Evolutionary conservation across 352 stramenopile genomes (phyloP), one percentile per base, ranked within the genome.

Genomic region (Globisporangium iwayamae): DNA sequence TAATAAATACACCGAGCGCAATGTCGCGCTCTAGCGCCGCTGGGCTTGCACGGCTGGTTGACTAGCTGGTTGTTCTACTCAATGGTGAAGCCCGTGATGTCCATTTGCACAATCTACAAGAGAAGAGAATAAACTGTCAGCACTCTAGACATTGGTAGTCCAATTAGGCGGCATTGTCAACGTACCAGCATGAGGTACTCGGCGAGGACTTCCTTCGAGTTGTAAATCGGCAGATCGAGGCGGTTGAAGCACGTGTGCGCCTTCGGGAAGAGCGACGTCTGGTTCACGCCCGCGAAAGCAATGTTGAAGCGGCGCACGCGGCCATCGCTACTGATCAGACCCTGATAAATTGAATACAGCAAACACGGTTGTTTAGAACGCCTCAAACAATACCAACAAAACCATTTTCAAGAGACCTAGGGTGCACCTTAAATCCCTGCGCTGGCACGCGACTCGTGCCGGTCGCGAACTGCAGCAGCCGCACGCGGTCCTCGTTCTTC

Each of bases 91-190:
- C 96, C 95, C 9, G 95, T 98, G 63, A 96, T 90, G 67, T 98
- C 95, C 95, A 99, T 99, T 63, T 97, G 94, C 47, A 99, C 98
- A 32, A 98, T 97, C 76, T 80, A 50, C 32, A 32, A 9, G 32
- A 61, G 4, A 30, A 30, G 6, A 60, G 13, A 36, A 28, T 20
- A 51, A 7, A 18, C 13, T 22, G 16, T 52, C 16, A 52, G 46
- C 46, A 52, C 20, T 11, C 13, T 34, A 34, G 1, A 28, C 9
- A 60, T 43, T 39, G 41, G 43, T 20, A 36, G 4, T 36, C 9
- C 7, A 25, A n/a, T 45, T 10, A n/a, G 2, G 18, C 2, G 10
- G 64, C 11, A 4, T 54, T 5, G 36, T 11, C 36, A 41, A 41
- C 73, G 57, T 56, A 86, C 73, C 61, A 91, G 63, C 48, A 82